Base-by-base conservation (phyloP, 768 basidiomycete genomes). In the Mycena haematopus region DNA sequence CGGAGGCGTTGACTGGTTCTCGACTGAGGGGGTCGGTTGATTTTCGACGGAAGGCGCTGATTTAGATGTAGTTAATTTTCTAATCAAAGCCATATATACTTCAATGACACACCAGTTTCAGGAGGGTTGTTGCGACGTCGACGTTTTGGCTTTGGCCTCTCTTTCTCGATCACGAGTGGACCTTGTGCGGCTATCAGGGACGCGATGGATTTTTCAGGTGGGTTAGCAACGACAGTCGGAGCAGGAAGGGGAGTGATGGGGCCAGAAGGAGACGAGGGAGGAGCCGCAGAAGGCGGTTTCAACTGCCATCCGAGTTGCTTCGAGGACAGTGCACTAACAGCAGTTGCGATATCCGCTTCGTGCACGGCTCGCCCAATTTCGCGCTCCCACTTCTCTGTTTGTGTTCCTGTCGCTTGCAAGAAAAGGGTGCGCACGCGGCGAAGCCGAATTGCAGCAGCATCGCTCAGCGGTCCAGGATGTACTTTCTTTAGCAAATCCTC, bases 361-460 rank as follows among this genome's bases (percentile, higher is more conserved):
- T 77, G 80, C 24, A 91, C 73, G 9, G 86, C 86, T 19, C 80
- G 76, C 33, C 66, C 65, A 42, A 92, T 82, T 69, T 89, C 86
- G 27, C 72, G 77, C 72, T 88, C 87, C 91, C 91, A 93, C 71
- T 82, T 84, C 22, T 72, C 70, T 10, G 74, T 66, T 56, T 87
- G 81, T 57, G 77, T 81, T 13, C 77, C 77, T 3, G 82, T 79
- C 4, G 86, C 83, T 63, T 87, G 84, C 62, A 91, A 58, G 69
- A 86, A 93, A 31, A 82, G 82, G 10, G 69, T 77, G 38, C 81
- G 83, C 25, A 92, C 76, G 11, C 82, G 78, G 24, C 82, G 80
- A 9, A 92, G 73, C 27, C 87, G 83, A 59, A 82, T 71, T 2
- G 77, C 78, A 21, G 80, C 76, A 27, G 84, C 77, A 8, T 82